phyloP scores from a whole-genome alignment of 1,284 basidiomycete species.

The Termitomyces sp. region DNA sequence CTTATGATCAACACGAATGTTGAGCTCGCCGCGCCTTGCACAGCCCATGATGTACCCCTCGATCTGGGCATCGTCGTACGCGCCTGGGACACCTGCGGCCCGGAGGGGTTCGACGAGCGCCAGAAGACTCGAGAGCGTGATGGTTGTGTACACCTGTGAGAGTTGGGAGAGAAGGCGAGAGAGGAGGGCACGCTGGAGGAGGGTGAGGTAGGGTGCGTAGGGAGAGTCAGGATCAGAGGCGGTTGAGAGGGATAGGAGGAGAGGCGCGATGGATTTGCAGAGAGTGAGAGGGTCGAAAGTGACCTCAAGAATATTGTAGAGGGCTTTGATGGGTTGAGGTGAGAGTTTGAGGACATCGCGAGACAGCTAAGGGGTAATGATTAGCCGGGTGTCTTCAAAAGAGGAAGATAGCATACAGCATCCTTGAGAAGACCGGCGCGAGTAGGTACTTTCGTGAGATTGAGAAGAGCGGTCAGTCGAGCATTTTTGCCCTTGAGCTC shows the following conservation, averaged over 20 bases:
- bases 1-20: conserved; percentile 87
- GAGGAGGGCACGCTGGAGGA: conserved; percentile 89
- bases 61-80: conserved; percentile 72
- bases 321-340: conserved; percentile 67
- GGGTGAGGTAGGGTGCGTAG: conserved; percentile 81
- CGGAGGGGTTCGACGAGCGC: conserved; percentile 74
- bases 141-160: conserved; percentile 89
- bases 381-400: background rate
- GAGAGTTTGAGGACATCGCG: conserved; percentile 86
- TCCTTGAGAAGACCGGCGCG: conserved; percentile 82
- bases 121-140: conserved; percentile 76
- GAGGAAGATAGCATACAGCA: conserved; percentile 52
- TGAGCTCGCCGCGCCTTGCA: conserved; percentile 84
- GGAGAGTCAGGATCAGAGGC: conserved; percentile 33
- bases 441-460: conserved; percentile 82
- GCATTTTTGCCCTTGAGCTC: conserved; percentile 74
- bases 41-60: conserved; percentile 94
- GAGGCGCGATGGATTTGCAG: conserved; percentile 78
- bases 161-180: conserved; percentile 93
- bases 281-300: conserved; percentile 94
- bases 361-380: conserved; percentile 47
- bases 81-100: conserved; percentile 43
- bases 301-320: conserved; percentile 91
- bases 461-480: conserved; percentile 83
- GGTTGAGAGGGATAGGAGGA: conserved; percentile 64